A percentile compares a stretch with the other conserved stretches of the same genome.
Evolutionary conservation across 2,329 filamentous ascomycete species (phyloP).

Genomic region (Neonectria faginata): DNA sequence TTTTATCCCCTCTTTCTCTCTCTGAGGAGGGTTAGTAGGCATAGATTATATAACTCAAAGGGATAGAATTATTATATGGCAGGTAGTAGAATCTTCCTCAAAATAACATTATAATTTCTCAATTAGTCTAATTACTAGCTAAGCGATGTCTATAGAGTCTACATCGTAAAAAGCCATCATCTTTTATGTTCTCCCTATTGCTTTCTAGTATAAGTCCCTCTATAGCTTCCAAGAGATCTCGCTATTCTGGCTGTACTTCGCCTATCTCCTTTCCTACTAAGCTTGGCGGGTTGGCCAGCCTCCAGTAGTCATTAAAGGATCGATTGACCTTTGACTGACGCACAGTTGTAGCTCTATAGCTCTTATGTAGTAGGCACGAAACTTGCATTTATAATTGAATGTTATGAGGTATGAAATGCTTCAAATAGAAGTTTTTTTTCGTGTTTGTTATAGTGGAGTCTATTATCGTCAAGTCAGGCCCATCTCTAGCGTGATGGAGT

Average conservation of each 20-base stretch:
- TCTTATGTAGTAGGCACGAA: neutral
- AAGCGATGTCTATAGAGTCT: neutral
- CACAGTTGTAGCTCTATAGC: neutral
- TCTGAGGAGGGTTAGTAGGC: neutral
- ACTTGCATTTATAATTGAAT: neutral
- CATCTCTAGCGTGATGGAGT: neutral
- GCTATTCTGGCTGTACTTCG: neutral
- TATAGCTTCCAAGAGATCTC: neutral
- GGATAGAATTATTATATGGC: neutral
- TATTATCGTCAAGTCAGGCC: neutral
- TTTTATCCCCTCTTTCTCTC: neutral
- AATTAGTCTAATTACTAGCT: neutral
- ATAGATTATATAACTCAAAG: neutral
- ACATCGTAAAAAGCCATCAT: neutral
- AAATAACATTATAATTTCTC: neutral
- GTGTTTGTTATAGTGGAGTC: neutral
- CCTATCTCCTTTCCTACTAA: neutral
- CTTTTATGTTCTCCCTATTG: neutral
- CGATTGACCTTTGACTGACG: neutral
- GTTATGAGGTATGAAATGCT: neutral
- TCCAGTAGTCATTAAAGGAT: neutral
- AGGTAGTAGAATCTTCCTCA: neutral
- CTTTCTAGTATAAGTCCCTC: neutral
- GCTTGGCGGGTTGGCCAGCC: neutral
- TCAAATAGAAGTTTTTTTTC: neutral